These are phyloP conservation scores for Marchantia paleacea DNA, from an alignment of 225 moss, liverwort and hornwort species.

Conservation along the genomic window DNA sequence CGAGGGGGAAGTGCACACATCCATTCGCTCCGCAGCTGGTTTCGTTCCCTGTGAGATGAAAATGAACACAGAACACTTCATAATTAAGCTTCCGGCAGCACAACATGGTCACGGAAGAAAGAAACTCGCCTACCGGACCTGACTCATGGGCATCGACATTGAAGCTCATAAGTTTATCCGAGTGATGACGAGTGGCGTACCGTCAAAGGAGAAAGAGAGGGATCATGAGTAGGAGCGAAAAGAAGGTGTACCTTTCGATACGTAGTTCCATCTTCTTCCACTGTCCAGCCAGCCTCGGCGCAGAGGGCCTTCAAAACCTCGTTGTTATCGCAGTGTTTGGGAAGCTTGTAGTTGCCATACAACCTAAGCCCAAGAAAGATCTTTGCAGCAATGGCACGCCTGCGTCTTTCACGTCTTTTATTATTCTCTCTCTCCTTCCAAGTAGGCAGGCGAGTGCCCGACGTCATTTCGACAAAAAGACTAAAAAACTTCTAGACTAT, in stretches of 20 bases:
- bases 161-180: too few relatives aligned
- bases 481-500: neutral
- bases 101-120: neutral
- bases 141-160: too few relatives aligned
- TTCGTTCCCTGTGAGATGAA: constrained; percentile 65
- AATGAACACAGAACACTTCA: neutral
- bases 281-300: constrained; percentile 99
- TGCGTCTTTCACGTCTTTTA: constrained; percentile 81
- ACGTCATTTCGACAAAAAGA: constrained; percentile 38
- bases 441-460: constrained; percentile 51
- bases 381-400: constrained; percentile 94
- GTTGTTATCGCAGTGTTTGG: constrained; percentile 97
- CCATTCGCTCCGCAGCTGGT: constrained; percentile 71
- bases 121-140: neutral
- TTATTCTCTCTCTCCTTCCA: constrained; percentile 93
- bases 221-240: neutral
- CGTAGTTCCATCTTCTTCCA: constrained; percentile 96
- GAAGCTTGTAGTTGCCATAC: constrained; percentile 95
- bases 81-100: neutral
- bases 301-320: constrained; percentile 97
- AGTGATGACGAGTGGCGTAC: too few relatives aligned
- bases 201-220: too few relatives aligned
- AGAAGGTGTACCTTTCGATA: constrained; percentile 57
- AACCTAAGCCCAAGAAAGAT: constrained; percentile 88
- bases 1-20: constrained; percentile 82